A percentile compares a stretch with the other conserved stretches of the same genome.
Conservation (phyloP, 2,329 filamentous ascomycete genomes). For the Rachicladosporium sp. region DNA sequence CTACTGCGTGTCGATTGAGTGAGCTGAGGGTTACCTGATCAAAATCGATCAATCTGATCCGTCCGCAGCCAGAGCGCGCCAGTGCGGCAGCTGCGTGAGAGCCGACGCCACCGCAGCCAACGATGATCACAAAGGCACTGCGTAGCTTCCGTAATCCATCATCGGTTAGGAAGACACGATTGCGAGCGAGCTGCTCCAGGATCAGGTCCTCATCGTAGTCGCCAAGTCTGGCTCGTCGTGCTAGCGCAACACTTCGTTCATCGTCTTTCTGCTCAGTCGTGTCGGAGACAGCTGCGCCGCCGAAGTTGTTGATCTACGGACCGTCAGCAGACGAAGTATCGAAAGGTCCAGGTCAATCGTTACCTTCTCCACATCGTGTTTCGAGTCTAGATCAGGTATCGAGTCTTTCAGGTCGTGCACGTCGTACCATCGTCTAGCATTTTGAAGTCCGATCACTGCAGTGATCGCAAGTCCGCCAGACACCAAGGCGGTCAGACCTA, state of each 20-base stretch:
- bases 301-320: constrained; percentile 48
- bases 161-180: constrained; percentile 78
- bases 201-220: constrained; percentile 70
- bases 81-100: constrained; percentile 82
- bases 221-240: constrained; percentile 47
- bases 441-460: constrained; percentile 46
- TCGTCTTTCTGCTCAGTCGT: constrained; percentile 39
- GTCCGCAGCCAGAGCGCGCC: constrained; percentile 78
- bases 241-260: constrained; percentile 44
- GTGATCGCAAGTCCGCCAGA: constrained; percentile 37
- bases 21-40: constrained; percentile 94
- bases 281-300: constrained; percentile 36
- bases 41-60: constrained; percentile 83
- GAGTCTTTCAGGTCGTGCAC: constrained; percentile 48
- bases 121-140: constrained; percentile 70
- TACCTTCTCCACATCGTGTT: constrained; percentile 41
- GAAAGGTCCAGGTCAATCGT: constrained; percentile 1
- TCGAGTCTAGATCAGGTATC: constrained; percentile 43
- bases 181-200: constrained; percentile 85
- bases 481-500: constrained; percentile 57
- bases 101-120: constrained; percentile 88
- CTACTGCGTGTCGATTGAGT: constrained; percentile 89
- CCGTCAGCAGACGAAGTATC: neutral
- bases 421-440: constrained; percentile 41
- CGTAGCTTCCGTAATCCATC: constrained; percentile 71